These are phyloP conservation scores for Steccherinum ochraceum DNA, from an alignment of 768 basidiomycete species.

Conservation along the genomic window DNA sequence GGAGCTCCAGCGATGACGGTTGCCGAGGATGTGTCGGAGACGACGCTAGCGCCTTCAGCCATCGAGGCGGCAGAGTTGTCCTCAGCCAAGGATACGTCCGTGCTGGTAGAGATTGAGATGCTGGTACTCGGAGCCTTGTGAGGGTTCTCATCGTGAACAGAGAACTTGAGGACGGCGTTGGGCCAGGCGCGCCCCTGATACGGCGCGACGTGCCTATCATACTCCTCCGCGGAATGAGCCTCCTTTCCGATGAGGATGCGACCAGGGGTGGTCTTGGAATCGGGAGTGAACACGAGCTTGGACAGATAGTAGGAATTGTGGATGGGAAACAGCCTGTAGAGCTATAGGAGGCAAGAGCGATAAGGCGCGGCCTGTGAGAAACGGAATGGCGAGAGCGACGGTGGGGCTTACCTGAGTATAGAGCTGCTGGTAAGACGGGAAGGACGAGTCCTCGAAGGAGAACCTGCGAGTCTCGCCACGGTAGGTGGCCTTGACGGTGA, in stretches of 20 bases:
- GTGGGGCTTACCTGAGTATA: conserved; percentile 45
- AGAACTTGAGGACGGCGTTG: conserved; percentile 57
- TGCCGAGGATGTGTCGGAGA: background rate
- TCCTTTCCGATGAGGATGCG: conserved; percentile 60
- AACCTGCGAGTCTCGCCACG: conserved; percentile 62
- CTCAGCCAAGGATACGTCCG: background rate
- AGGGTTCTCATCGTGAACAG: conserved; percentile 45
- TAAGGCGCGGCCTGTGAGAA: background rate
- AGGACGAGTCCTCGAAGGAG: conserved; percentile 43
- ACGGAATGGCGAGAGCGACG: conserved; percentile 1
- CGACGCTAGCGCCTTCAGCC: background rate
- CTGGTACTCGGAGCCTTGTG: conserved; percentile 26
- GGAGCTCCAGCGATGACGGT: background rate
- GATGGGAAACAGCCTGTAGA: conserved; percentile 65
- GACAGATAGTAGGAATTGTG: conserved; percentile 55
- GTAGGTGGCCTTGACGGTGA: conserved; percentile 78
- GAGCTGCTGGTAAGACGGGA: conserved; percentile 61
- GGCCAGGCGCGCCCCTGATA: conserved; percentile 48
- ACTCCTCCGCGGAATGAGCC: conserved; percentile 54
- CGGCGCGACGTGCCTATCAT: conserved; percentile 40
- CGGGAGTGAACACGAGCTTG: conserved; percentile 54
- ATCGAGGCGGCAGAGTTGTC: background rate
- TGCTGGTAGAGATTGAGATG: background rate
- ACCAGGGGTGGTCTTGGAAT: conserved; percentile 19
- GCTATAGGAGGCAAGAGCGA: conserved; percentile 31